Base-by-base conservation (phyloP, 352 stramenopile species). In the Achlya hypogyna region DNA sequence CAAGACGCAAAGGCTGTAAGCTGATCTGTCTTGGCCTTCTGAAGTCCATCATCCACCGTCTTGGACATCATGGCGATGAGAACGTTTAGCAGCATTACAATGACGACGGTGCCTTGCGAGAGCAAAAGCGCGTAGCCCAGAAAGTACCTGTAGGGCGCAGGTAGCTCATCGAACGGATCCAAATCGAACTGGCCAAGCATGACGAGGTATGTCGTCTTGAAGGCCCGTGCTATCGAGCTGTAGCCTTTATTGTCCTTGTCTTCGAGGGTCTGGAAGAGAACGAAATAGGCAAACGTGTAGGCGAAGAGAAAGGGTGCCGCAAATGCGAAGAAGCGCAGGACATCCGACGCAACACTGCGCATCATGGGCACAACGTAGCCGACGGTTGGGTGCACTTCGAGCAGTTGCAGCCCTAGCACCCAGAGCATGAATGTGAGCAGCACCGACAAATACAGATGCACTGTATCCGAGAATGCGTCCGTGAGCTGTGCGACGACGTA, bases 31-130 rank as follows among this genome's bases (percentile, higher is more conserved):
- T 64, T 64, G 35, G 56, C 56, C 16, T 29, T 12, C 12, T 64
- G 29, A 6, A 64, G n/a, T n/a, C 29, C 5, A 5, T 25, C 31
- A n/a, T 27, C 56, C 18, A 64, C 16, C 20, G 56, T 64, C 35
- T 47, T 64, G 56, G 29, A n/a, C 56, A 64, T 64, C 56, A 64
- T 64, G 12, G 56, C 32, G 12, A 64, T 53, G 22, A 64, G 42
- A 9, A 64, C 20, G 29, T 64, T 51, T 10, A 64, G 20, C 22
- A 64, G 56, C 56, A 64, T 51, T 16, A 64, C 23, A 8, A 64
- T 42, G 20, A 64, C 56, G 29, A 64, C 25, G 8, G 56, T 42
- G 1, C 29, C 23, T 12, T 64, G 23, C 22, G 35, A 10, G 4
- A 64, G 5, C 18, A 42, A 22, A 18, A 64, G 27, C 2, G 53